These are phyloP conservation scores for Micractinium sp. DNA, from an alignment of 139 green algal genomes.

Conservation along the genomic window DNA sequence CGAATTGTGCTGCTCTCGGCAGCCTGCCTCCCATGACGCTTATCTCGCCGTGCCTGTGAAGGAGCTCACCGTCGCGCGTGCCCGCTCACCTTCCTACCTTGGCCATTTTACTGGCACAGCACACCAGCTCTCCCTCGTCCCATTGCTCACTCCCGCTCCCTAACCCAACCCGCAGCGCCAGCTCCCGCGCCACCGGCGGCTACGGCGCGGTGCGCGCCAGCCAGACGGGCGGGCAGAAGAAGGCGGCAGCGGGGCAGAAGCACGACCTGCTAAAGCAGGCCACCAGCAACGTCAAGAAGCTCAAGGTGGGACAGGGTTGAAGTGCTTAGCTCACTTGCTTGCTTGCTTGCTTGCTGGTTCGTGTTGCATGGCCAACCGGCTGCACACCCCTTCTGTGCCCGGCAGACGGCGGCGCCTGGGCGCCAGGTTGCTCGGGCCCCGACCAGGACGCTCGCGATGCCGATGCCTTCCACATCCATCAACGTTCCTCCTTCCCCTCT, in stretches of 20 bases:
- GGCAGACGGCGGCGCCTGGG: too few species aligned
- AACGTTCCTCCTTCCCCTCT: not conserved
- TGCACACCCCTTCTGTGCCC: too few species aligned
- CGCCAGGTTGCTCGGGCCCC: too few species aligned
- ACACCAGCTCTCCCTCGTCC: not conserved
- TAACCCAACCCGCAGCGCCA: not conserved
- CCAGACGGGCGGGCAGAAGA: not conserved
- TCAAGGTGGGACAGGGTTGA: not conserved
- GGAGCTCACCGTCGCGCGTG: not conserved
- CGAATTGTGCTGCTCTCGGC: not conserved
- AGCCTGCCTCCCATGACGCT: not conserved
- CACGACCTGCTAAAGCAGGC: slow-evolving; percentile 32
- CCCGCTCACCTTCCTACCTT: not conserved
- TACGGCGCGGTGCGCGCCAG: not conserved
- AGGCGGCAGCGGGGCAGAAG: slow-evolving; percentile 14
- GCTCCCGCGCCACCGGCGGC: not conserved
- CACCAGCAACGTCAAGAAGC: slow-evolving; percentile 18
- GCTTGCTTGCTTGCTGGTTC: not conserved
- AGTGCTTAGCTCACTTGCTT: not conserved
- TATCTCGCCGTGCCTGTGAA: not conserved
- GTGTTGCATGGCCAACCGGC: too few species aligned
- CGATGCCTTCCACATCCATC: too few species aligned
- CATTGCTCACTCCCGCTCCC: not conserved
- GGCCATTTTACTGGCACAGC: not conserved
- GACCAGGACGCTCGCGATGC: too few species aligned